Conservation (phyloP, 495 filamentous ascomycete genomes). For the Podospora didyma region DNA sequence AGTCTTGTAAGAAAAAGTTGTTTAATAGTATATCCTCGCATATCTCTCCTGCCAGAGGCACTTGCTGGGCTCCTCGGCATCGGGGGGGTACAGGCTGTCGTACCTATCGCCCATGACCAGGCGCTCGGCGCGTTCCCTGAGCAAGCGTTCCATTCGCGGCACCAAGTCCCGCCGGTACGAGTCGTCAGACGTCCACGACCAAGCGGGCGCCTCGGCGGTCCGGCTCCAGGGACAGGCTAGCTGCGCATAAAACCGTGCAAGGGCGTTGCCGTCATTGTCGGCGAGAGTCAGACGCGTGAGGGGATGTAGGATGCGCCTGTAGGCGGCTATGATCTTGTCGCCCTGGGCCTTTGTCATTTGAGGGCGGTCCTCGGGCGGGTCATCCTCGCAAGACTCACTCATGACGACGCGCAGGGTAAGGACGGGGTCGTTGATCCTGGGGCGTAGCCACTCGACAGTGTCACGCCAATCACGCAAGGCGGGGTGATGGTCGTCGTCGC, state of each 20-base stretch:
- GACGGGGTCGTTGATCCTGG: background rate
- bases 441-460: background rate
- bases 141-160: too few relatives aligned
- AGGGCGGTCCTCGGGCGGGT: background rate
- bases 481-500: background rate
- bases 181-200: too few relatives aligned
- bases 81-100: too few relatives aligned
- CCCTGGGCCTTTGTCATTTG: background rate
- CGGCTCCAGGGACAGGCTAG: too few relatives aligned
- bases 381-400: background rate
- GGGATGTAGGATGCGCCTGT: slow-evolving; percentile 1
- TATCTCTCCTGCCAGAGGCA: too few relatives aligned
- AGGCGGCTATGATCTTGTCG: background rate
- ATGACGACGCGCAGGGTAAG: slow-evolving; percentile 3
- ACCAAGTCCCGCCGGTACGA: too few relatives aligned
- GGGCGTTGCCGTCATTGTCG: background rate
- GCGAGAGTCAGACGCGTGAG: background rate
- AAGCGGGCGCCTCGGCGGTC: too few relatives aligned
- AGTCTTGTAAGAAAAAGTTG: too few relatives aligned
- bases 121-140: too few relatives aligned
- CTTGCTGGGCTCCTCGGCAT: too few relatives aligned
- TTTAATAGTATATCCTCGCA: too few relatives aligned
- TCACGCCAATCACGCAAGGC: slow-evolving; percentile 5
- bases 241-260: background rate
- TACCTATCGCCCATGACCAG: too few relatives aligned